A percentile compares a stretch with the other conserved stretches of the same genome.
phyloP scores from a whole-genome alignment of 345 rosid species.

The Melaleuca alternifolia region DNA sequence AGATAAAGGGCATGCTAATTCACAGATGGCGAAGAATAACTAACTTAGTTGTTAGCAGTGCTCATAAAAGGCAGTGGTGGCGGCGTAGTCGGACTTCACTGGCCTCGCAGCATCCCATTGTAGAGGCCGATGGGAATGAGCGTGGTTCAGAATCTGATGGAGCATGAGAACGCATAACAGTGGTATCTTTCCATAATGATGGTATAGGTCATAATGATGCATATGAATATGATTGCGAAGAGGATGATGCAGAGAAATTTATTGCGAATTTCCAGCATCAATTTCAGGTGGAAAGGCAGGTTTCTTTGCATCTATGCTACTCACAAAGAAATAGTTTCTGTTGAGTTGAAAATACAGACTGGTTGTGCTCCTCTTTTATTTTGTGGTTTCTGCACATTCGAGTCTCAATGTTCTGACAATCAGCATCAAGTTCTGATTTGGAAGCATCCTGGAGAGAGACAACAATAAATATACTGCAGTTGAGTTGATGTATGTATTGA shows the following conservation, averaged over 20 bases:
- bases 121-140: neutral
- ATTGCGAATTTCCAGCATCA: conserved; percentile 1
- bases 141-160: neutral
- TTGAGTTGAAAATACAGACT: neutral
- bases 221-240: neutral
- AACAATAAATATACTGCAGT: no score
- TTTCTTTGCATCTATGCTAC: conserved; percentile 8
- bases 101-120: neutral
- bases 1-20: neutral
- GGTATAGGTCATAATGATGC: neutral
- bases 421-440: no score
- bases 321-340: neutral
- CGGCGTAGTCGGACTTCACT: neutral
- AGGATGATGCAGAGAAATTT: neutral
- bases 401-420: no score
- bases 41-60: neutral
- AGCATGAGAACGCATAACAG: neutral
- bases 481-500: neutral
- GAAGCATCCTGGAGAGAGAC: no score
- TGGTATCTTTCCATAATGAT: neutral
- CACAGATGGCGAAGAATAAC: neutral
- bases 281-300: conserved; percentile 23
- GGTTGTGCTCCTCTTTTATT: neutral
- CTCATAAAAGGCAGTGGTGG: neutral
- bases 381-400: neutral